Conservation (phyloP, 306 rosid genomes). For the Mimosa bimucronata region DNA sequence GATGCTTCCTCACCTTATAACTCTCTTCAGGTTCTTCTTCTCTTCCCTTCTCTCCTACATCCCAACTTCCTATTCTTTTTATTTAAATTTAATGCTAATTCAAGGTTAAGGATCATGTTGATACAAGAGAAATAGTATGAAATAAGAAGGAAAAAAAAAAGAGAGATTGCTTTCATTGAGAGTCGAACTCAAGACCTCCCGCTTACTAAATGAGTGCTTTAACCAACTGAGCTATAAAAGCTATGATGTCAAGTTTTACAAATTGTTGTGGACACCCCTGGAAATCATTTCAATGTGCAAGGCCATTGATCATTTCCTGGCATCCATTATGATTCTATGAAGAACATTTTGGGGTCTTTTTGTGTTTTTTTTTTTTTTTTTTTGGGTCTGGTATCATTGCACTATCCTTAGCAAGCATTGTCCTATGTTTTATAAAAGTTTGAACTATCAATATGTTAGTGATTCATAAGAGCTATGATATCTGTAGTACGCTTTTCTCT, state of each 20-base stretch:
- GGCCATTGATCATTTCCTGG: background rate
- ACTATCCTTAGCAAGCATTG: background rate
- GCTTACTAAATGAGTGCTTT: constrained; percentile 53
- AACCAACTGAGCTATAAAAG: constrained; percentile 44
- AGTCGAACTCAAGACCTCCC: constrained; percentile 50
- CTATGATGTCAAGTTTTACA: fast-evolving
- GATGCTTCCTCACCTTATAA: constrained; percentile 98
- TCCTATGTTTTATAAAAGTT: background rate
- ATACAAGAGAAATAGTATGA: background rate
- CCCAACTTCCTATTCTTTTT: background rate
- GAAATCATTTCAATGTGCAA: too few species aligned
- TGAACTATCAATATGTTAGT: background rate
- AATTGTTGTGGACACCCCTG: too few species aligned
- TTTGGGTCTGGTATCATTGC: background rate
- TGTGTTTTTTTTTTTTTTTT: too few species aligned
- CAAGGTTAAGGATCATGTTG: background rate
- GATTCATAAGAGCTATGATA: background rate
- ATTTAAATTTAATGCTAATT: background rate
- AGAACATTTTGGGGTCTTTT: too few species aligned
- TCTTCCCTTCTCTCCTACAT: background rate
- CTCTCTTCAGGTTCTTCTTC: constrained; percentile 74
- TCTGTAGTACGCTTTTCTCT: background rate
- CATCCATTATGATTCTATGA: background rate
- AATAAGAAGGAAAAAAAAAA: background rate
- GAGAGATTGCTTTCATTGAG: constrained; percentile 36